Percentiles rank a stretch among this genome's conserved stretches.
Conservation (phyloP, 1,284 basidiomycete genomes). For the Ganoderma sinense region DNA sequence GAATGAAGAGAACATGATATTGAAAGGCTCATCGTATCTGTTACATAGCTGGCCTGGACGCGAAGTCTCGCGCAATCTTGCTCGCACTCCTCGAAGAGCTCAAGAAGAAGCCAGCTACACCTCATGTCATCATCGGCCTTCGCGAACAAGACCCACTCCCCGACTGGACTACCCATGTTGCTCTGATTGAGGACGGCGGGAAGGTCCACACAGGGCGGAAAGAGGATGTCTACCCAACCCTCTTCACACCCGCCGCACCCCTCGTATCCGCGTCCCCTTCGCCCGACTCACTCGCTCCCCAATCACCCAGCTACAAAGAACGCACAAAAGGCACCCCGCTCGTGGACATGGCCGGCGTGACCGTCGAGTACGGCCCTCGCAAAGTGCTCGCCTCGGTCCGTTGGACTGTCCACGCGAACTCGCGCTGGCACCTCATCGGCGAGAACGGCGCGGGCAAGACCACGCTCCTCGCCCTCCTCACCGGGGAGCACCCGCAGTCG, state of each 20-base stretch:
- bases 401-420: slow-evolving; percentile 83
- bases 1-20: too few relatives aligned
- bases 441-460: slow-evolving; percentile 96
- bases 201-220: slow-evolving; percentile 40
- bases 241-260: slow-evolving; percentile 10
- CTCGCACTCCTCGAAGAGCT: slow-evolving; percentile 63
- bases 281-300: background rate
- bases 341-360: slow-evolving; percentile 29
- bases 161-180: slow-evolving; percentile 83
- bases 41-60: slow-evolving; percentile 75
- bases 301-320: slow-evolving; percentile 3
- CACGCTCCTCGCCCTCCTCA: slow-evolving; percentile 90
- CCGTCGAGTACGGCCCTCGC: slow-evolving; percentile 21
- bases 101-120: slow-evolving; percentile 51
- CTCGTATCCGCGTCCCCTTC: background rate
- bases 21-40: background rate
- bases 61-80: slow-evolving; percentile 62
- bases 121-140: slow-evolving; percentile 77
- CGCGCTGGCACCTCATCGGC: slow-evolving; percentile 89
- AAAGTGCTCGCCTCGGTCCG: slow-evolving; percentile 78
- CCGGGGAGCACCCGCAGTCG: slow-evolving; percentile 95
- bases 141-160: slow-evolving; percentile 86
- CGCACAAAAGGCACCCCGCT: slow-evolving; percentile 27
- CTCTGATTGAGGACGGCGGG: slow-evolving; percentile 55
- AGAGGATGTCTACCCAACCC: slow-evolving; percentile 30